Conservation (phyloP, 345 rosid genomes). For the Lepidium sativum region DNA sequence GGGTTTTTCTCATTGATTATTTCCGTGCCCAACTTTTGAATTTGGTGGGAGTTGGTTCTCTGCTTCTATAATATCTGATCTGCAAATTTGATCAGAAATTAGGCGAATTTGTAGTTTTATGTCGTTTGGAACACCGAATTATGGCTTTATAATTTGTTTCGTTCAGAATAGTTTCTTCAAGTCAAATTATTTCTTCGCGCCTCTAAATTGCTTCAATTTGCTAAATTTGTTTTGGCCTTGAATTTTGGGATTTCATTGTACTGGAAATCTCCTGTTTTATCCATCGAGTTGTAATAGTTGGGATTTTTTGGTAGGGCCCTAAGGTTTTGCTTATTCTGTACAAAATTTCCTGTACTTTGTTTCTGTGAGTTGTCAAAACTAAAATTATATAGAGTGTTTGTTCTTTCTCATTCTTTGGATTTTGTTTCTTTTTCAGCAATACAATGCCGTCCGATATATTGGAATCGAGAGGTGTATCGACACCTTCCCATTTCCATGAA, state of each 20-base stretch:
- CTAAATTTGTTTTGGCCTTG: not conserved
- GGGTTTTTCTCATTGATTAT: conserved; percentile 6
- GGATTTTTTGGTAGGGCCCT: not conserved
- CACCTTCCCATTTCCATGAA: conserved; percentile 31
- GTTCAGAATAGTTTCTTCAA: not conserved
- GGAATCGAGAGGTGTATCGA: conserved; percentile 38
- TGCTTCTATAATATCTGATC: not conserved
- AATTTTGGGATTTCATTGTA: conserved; percentile 1
- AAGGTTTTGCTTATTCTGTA: not conserved
- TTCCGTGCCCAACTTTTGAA: not conserved
- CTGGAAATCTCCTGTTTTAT: conserved; percentile 12
- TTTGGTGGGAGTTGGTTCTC: conserved; percentile 10
- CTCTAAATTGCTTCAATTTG: not conserved
- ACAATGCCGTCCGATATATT: conserved; percentile 57
- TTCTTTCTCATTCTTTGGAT: conserved; percentile 13
- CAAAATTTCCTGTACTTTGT: not conserved
- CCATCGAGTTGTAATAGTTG: not conserved
- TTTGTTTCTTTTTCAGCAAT: conserved; percentile 21
- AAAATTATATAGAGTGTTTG: conserved; percentile 4
- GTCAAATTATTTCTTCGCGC: not conserved
- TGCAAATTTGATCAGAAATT: not conserved
- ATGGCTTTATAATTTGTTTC: not conserved
- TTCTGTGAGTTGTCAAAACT: conserved; percentile 12
- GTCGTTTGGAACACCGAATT: not conserved
- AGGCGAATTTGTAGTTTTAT: not conserved